phyloP scores from a whole-genome alignment of 371 early-diverging fungal genomes.

The Quaeritorhiza haematococci region DNA sequence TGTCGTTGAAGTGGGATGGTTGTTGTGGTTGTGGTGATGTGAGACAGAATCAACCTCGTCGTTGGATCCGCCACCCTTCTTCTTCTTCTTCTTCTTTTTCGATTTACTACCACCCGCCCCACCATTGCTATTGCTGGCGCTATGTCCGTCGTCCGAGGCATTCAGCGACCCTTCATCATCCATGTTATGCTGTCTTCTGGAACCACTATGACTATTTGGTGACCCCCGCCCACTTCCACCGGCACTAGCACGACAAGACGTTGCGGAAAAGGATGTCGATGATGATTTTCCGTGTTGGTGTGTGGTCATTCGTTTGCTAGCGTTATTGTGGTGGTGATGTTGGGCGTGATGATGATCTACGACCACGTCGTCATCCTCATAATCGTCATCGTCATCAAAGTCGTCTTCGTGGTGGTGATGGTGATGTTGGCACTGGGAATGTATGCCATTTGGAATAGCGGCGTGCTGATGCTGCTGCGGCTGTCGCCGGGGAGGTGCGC shows the following conservation, averaged over 20 bases:
- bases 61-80: not conserved
- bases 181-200: not conserved
- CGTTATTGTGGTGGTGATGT: too few relatives aligned
- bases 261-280: not conserved
- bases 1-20: not conserved
- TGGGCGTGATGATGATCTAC: too few relatives aligned
- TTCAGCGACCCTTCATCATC: not conserved
- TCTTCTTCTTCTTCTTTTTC: too few relatives aligned
- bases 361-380: constrained; percentile 7
- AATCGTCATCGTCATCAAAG: constrained; percentile 11
- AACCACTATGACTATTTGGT: not conserved
- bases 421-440: not conserved
- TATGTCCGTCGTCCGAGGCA: not conserved
- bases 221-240: too few relatives aligned
- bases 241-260: too few relatives aligned
- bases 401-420: not conserved
- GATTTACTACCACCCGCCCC: too few relatives aligned
- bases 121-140: not conserved
- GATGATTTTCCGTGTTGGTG: constrained; percentile 10
- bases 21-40: not conserved
- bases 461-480: constrained; percentile 1
- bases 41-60: not conserved
- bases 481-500: not conserved
- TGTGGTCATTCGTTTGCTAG: not conserved
- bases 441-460: constrained; percentile 5